Evolutionary conservation across 2,329 filamentous ascomycete species (phyloP).

Genomic region (Elsinoe australis): DNA sequence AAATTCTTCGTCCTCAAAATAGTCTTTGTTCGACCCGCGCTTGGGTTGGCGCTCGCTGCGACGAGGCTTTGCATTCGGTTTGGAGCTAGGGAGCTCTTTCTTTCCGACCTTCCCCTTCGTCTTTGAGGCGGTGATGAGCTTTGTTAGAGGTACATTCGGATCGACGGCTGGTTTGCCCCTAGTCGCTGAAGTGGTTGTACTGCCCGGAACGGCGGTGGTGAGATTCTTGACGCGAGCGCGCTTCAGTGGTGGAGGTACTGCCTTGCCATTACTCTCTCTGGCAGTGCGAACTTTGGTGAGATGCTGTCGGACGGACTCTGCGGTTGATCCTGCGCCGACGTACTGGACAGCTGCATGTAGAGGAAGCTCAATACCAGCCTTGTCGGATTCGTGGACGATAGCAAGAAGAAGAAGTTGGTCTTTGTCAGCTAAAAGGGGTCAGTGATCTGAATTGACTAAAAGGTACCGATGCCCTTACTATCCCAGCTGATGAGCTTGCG

Average conservation of each 20-base stretch:
- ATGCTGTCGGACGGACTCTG: constrained; percentile 26
- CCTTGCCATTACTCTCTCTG: constrained; percentile 18
- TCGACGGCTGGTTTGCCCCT: not conserved
- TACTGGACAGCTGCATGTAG: constrained; percentile 22
- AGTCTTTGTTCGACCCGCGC: constrained; percentile 1
- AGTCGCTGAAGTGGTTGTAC: not conserved
- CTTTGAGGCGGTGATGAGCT: constrained; percentile 2
- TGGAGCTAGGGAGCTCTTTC: not conserved
- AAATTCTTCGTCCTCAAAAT: not conserved
- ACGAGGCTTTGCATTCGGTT: not conserved
- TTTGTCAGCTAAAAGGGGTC: constrained; percentile 21
- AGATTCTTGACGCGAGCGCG: constrained; percentile 11
- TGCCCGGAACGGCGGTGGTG: not conserved
- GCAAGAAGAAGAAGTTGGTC: constrained; percentile 26
- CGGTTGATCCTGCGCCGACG: constrained; percentile 20
- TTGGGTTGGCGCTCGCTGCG: constrained; percentile 9
- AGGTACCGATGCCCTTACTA: constrained; percentile 21
- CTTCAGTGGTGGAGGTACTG: constrained; percentile 22
- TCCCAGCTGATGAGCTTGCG: constrained; percentile 28
- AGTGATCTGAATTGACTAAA: not conserved
- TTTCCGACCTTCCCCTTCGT: not conserved
- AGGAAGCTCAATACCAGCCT: constrained; percentile 21
- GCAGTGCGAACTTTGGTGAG: constrained; percentile 25
- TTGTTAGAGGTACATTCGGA: not conserved
- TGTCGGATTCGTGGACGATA: constrained; percentile 23